phyloP scores from a whole-genome alignment of 768 basidiomycete genomes.

The Calocera viscosa region DNA sequence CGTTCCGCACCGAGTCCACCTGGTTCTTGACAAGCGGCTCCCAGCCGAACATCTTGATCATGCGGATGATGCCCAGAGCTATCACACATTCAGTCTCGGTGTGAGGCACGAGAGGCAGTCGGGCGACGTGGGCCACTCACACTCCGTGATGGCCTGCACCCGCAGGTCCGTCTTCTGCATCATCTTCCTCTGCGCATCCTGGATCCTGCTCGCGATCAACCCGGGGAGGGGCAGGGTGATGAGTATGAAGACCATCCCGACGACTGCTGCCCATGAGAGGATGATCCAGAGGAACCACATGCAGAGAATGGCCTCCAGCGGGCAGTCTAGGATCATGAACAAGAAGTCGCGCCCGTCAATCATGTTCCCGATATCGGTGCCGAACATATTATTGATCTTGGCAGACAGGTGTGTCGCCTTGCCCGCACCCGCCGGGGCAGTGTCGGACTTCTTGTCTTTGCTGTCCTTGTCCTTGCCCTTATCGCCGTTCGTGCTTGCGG shows the following conservation, averaged over 20 bases:
- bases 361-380: constrained; percentile 27
- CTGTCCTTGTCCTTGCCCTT: constrained; percentile 17
- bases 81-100: constrained; percentile 18
- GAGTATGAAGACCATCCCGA: constrained; percentile 26
- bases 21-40: constrained; percentile 25
- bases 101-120: constrained; percentile 20
- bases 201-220: constrained; percentile 1
- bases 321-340: constrained; percentile 23
- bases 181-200: constrained; percentile 9
- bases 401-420: constrained; percentile 20
- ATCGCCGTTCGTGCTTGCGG: not conserved
- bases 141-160: constrained; percentile 2
- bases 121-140: too few relatives aligned
- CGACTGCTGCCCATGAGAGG: constrained; percentile 27
- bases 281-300: constrained; percentile 26
- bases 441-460: constrained; percentile 10
- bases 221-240: constrained; percentile 28
- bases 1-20: constrained; percentile 24
- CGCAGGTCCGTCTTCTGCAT: constrained; percentile 9
- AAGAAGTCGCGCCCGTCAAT: constrained; percentile 26
- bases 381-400: constrained; percentile 29
- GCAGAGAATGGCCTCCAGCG: constrained; percentile 25
- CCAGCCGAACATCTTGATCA: constrained; percentile 31
- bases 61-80: constrained; percentile 12
- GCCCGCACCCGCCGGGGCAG: constrained; percentile 14